These are phyloP conservation scores for Pythium rhizo-oryzae DNA, from an alignment of 352 stramenopile genomes.

Conservation along the genomic window DNA sequence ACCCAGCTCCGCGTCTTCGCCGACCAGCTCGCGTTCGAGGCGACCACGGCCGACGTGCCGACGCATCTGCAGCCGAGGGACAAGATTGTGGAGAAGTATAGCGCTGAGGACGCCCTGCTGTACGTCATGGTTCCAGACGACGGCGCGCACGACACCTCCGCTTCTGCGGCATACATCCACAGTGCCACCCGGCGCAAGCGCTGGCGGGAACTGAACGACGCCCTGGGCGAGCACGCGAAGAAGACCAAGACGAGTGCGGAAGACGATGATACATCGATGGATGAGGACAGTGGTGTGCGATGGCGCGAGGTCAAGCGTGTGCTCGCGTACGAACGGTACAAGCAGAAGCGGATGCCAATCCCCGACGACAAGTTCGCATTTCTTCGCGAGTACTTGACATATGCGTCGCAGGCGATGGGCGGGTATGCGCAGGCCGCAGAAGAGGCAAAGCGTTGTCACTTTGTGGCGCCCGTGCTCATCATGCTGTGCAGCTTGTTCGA, in stretches of 20 bases:
- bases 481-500: constrained; percentile 30
- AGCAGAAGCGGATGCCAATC: constrained; percentile 29
- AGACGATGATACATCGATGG: constrained; percentile 24
- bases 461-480: constrained; percentile 30
- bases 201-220: constrained; percentile 33
- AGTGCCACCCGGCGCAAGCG: constrained; percentile 32
- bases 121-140: no score
- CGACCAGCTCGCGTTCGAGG: no score
- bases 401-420: constrained; percentile 27
- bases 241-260: constrained; percentile 26
- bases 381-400: constrained; percentile 30
- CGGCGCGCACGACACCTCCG: not conserved
- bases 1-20: no score
- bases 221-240: constrained; percentile 27
- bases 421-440: constrained; percentile 13
- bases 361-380: constrained; percentile 28
- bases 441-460: constrained; percentile 27
- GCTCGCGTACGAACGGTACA: constrained; percentile 27
- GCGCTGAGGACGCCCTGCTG: no score
- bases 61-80: no score
- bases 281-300: constrained; percentile 23
- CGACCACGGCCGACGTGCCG: no score
- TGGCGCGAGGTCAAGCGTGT: constrained; percentile 31
- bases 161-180: constrained; percentile 22
- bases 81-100: no score